Conservation (phyloP, 2,329 filamentous ascomycete species). For the Ceratocystis papillata region DNA sequence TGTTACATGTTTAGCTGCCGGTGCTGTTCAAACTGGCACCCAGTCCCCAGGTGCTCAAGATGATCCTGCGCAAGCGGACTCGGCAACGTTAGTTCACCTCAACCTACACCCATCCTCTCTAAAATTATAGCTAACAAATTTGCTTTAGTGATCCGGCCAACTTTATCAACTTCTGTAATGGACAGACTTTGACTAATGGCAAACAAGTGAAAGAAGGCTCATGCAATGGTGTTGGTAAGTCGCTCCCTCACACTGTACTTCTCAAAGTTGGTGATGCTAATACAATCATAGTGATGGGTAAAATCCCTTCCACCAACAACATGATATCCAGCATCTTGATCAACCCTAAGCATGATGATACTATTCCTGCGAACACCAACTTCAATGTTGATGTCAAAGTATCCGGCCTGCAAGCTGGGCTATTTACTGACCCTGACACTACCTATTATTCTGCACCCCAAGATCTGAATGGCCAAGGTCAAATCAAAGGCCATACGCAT, state of each 20-base stretch:
- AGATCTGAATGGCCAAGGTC: conserved; percentile 38
- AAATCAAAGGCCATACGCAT: conserved; percentile 50
- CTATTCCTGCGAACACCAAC: conserved; percentile 38
- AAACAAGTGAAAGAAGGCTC: conserved; percentile 47
- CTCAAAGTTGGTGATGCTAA: conserved; percentile 24
- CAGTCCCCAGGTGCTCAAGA: conserved; percentile 39
- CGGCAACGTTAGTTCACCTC: conserved; percentile 38
- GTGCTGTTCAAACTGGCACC: conserved; percentile 42
- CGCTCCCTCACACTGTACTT: neutral
- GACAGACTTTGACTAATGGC: conserved; percentile 49
- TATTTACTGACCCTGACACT: conserved; percentile 48
- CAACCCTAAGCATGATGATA: conserved; percentile 43
- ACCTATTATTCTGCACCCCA: conserved; percentile 54
- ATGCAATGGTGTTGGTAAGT: conserved; percentile 52
- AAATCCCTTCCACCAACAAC: conserved; percentile 43
- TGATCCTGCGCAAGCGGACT: conserved; percentile 41
- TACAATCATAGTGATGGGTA: conserved; percentile 42
- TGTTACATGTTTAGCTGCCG: conserved; percentile 33
- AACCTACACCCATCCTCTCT: neutral
- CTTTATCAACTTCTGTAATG: conserved; percentile 54
- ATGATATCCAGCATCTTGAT: conserved; percentile 49
- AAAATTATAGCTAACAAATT: conserved; percentile 25
- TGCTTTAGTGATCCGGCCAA: conserved; percentile 43
- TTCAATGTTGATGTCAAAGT: conserved; percentile 46
- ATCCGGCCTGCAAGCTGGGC: conserved; percentile 44